phyloP scores from a whole-genome alignment of 768 basidiomycete species.

The Agrocybe praecox region DNA sequence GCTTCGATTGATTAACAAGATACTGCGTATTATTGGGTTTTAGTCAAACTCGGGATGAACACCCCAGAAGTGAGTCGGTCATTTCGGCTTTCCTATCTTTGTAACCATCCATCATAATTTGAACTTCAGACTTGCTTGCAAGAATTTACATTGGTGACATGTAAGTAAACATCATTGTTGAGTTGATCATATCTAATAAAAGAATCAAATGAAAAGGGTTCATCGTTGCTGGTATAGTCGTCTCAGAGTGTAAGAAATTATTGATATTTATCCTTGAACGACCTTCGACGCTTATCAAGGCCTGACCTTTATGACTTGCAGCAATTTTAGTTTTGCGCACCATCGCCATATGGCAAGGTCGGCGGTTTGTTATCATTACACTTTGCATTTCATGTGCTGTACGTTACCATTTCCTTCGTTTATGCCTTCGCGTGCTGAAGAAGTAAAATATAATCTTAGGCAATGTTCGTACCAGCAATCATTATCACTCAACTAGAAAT shows the following conservation, averaged over 20 bases:
- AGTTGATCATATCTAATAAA: not conserved
- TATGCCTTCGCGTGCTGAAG: not conserved
- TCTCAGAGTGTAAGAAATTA: slow-evolving; percentile 35
- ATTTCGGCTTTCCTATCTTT: not conserved
- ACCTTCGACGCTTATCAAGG: not conserved
- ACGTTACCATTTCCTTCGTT: not conserved
- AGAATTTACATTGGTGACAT: slow-evolving; percentile 31
- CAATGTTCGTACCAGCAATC: slow-evolving; percentile 31
- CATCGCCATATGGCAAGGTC: slow-evolving; percentile 46
- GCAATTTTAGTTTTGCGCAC: slow-evolving; percentile 44
- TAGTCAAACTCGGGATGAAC: slow-evolving; percentile 18
- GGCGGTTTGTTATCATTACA: slow-evolving; percentile 31
- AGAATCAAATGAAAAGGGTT: slow-evolving; percentile 19
- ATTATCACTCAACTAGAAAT: slow-evolving; percentile 35
- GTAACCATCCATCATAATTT: not conserved
- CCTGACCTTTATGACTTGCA: too few species aligned
- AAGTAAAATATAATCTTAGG: slow-evolving; percentile 16
- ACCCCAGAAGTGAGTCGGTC: slow-evolving; percentile 20
- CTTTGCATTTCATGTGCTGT: slow-evolving; percentile 27
- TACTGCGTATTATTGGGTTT: too few species aligned
- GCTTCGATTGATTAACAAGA: not conserved
- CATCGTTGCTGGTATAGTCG: slow-evolving; percentile 35
- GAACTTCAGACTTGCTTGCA: slow-evolving; percentile 23
- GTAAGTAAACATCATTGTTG: slow-evolving; percentile 16
- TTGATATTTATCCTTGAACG: not conserved